These are phyloP conservation scores for Sclerotinia sclerotiorum DNA, from an alignment of 2,329 filamentous ascomycete species.

Conservation along the genomic window DNA sequence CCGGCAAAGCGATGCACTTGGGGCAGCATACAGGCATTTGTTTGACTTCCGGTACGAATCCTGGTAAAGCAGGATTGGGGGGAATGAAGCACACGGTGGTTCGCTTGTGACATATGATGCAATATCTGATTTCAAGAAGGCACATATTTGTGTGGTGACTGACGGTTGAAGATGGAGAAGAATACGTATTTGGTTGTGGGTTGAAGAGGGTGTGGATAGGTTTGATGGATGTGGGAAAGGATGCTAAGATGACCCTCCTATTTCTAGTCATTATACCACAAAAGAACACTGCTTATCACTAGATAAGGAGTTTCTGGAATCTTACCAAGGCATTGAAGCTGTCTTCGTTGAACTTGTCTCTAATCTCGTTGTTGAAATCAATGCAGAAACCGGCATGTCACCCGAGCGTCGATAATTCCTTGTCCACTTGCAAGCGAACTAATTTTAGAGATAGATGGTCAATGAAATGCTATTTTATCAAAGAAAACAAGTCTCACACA, in stretches of 20 bases:
- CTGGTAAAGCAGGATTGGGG: background rate
- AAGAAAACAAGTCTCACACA: slow-evolving; percentile 14
- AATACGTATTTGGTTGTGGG: background rate
- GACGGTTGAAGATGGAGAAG: background rate
- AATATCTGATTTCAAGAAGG: slow-evolving; percentile 19
- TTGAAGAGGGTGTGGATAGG: background rate
- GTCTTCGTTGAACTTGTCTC: background rate
- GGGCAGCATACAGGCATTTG: slow-evolving; percentile 14
- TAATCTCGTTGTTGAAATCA: background rate
- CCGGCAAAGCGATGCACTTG: background rate
- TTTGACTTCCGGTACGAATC: slow-evolving; percentile 12
- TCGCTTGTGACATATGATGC: background rate
- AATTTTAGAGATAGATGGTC: background rate
- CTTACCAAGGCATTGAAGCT: background rate
- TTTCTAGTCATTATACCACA: slow-evolving; percentile 12
- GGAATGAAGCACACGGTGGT: slow-evolving; percentile 13
- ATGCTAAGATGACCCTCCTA: background rate
- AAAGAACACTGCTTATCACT: background rate
- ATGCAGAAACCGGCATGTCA: slow-evolving; percentile 1
- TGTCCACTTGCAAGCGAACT: background rate
- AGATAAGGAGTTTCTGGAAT: slow-evolving; percentile 6
- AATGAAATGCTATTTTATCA: background rate
- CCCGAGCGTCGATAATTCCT: background rate
- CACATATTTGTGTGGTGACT: slow-evolving; percentile 1
- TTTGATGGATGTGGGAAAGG: background rate